These are phyloP conservation scores for Psilocybe cubensis DNA, from an alignment of 768 basidiomycete species.

Conservation along the genomic window DNA sequence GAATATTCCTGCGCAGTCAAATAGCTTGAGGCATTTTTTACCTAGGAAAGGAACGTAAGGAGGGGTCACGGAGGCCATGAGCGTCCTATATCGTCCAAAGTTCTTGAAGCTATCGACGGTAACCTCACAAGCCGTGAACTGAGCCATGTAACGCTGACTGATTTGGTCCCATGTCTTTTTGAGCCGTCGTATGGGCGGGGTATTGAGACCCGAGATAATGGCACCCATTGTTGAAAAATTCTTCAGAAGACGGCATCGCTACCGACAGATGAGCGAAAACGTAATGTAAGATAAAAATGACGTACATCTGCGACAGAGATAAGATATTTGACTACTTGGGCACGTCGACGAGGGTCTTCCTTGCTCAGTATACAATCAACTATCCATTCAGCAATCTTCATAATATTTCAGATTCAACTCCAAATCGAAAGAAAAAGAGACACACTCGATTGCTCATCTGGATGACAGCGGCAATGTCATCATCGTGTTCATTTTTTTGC, in stretches of 20 bases:
- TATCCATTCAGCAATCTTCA: constrained; percentile 93
- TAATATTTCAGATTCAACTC: constrained; percentile 1
- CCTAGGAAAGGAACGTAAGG: constrained; percentile 98
- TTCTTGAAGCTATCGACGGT: constrained; percentile 94
- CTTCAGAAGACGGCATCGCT: constrained; percentile 89
- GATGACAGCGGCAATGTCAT: constrained; percentile 88
- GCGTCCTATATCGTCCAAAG: constrained; percentile 87
- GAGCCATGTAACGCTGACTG: constrained; percentile 69
- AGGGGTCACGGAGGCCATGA: constrained; percentile 82
- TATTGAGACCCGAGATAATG: constrained; percentile 92
- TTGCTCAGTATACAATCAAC: constrained; percentile 77
- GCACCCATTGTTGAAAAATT: constrained; percentile 99
- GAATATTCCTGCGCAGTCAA: constrained; percentile 7
- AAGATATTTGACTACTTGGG: constrained; percentile 83
- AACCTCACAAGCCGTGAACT: constrained; percentile 81
- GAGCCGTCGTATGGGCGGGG: constrained; percentile 88
- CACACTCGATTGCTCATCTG: constrained; percentile 84
- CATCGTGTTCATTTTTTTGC: constrained; percentile 69
- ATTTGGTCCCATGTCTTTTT: constrained; percentile 95
- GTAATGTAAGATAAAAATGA: constrained; percentile 11
- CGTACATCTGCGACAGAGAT: constrained; percentile 90
- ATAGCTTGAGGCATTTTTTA: constrained; percentile 40
- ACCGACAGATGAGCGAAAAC: constrained; percentile 3
- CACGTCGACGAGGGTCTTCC: constrained; percentile 85
- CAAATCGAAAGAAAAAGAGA: constrained; percentile 1